Evolutionary conservation across 176 grass and related monocot species (phyloP).

Genomic region (Rhipidocladum racemiflorum): DNA sequence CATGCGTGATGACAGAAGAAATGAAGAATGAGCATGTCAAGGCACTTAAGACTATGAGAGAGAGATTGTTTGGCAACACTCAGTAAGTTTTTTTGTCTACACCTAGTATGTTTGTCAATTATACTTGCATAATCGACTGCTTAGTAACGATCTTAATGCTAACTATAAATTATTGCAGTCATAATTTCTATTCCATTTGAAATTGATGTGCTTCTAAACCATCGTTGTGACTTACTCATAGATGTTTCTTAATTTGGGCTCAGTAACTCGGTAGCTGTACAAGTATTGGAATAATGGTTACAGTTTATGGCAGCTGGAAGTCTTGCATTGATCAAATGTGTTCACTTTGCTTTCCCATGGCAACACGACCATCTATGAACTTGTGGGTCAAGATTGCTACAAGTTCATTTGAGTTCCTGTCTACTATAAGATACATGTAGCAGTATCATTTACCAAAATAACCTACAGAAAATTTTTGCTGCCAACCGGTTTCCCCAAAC

Average conservation of each 20-base stretch:
- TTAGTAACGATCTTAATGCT: too few species aligned
- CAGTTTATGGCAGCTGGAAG: background rate
- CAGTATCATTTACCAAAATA: background rate
- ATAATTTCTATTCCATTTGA: slow-evolving; percentile 11
- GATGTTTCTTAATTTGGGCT: background rate
- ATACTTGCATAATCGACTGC: too few species aligned
- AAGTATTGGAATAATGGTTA: background rate
- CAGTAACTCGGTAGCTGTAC: background rate
- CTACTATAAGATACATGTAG: background rate
- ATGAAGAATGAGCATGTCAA: too few species aligned
- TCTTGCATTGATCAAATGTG: background rate
- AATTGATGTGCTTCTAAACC: slow-evolving; percentile 6
- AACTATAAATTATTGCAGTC: too few species aligned
- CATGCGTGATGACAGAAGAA: too few species aligned
- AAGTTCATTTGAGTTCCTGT: slow-evolving; percentile 6
- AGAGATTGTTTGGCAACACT: too few species aligned
- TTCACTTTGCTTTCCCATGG: background rate
- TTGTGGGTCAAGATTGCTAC: background rate
- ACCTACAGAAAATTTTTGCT: background rate
- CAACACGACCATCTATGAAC: background rate
- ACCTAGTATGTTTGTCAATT: too few species aligned
- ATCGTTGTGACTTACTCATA: background rate
- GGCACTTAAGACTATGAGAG: too few species aligned
- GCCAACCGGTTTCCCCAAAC: too few species aligned
- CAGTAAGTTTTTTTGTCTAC: too few species aligned